Evolutionary conservation across 2,329 filamentous ascomycete species (phyloP), one percentile per base, ranked within the genome.

Genomic region (Aspergillus caelatus): DNA sequence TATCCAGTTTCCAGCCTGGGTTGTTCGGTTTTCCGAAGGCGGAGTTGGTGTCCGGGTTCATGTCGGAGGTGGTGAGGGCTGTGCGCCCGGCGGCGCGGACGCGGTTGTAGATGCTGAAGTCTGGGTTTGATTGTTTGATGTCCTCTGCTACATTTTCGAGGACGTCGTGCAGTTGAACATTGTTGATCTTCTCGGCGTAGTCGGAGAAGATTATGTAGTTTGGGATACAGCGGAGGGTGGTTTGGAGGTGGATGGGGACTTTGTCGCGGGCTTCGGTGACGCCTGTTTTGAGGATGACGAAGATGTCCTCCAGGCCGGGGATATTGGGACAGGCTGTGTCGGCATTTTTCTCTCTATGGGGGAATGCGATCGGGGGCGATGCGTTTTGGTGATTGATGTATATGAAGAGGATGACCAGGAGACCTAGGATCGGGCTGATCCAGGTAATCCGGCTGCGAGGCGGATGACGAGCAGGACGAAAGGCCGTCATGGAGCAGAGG

Each of bases 151-250:
- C 77, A n/a, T 77, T 75, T 16, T 77, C 77, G 3, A 87, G 78
- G 23, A 81, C 83, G 71, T 87, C 83, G 71, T 85, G 73, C 26
- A 86, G 73, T 19, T 77, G 77, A 53, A 82, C 77, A 26, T 83
- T 83, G 32, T 79, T 77, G 58, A 88, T 81, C 4, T 78, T 72
- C 71, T 85, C 82, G 21, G 82, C 80, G 63, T 84, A 84, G 71
- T 89, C 86, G 65, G 85, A 88, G 75, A 86, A 87, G 69, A 89
- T 82, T 46, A 83, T 80, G 62, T 82, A 84, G 71, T 87, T 76
- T 34, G 84, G 82, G 50, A 85, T 80, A 76, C 86, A 88, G 65
- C 79, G 77, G 21, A 88, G 78, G 0, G 85, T 85, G 3, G 84
- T 85, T 61, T 79, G 72, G 55, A 86, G 80, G 68, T 88, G 85